Evolutionary conservation across 2,329 filamentous ascomycete genomes (phyloP), one percentile per base, ranked within the genome.

Genomic region (Alternaria arbusti): DNA sequence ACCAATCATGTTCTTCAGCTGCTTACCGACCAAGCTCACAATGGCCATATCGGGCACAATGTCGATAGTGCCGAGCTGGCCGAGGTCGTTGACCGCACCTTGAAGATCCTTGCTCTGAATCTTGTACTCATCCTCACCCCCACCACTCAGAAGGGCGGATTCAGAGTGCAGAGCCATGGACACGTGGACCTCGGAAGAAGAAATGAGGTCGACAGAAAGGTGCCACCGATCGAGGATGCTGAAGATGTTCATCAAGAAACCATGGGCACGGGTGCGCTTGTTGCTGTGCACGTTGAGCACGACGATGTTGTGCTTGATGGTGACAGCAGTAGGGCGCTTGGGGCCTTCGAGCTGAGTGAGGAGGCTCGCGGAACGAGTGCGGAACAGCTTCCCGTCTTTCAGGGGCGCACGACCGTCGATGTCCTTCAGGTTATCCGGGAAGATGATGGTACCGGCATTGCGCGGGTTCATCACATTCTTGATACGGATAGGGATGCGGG

Each of bases 211-310:
- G 51, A 99, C 96, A 0, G 93, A 96, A 63, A 99, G 87, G 70
- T 91, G 88, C 84, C 94, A 90, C 73, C 89, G 89, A 81, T 98
- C 92, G 46, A 99, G 87, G 63, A 97, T 96, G 63, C 89, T 91
- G 80, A 99, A 99, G 17, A 99, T 96, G 65, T 91, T 91, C 54
- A 94, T 95, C 74, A 99, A 91, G 82, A 99, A 99, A 46, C 94
- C 95, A 79, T 98, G 96, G 0, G 95, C 96, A 67, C 97, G 91
- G 9, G 95, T 96, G 68, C 95, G 90, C 84, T 97, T 97, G 84
- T 99, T 98, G 57, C 93, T 97, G 85, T 98, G 95, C 49, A 99
- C 93, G 82, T 99, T 99, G 75, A 99, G 93, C 69, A 99, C 94
- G 50, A 95, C 91, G 77, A 99, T 98, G 78, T 94, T 91, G 81